These are phyloP conservation scores for Lachancea kluyveri DNA, from an alignment of 805 yeast species.

Conservation along the genomic window DNA sequence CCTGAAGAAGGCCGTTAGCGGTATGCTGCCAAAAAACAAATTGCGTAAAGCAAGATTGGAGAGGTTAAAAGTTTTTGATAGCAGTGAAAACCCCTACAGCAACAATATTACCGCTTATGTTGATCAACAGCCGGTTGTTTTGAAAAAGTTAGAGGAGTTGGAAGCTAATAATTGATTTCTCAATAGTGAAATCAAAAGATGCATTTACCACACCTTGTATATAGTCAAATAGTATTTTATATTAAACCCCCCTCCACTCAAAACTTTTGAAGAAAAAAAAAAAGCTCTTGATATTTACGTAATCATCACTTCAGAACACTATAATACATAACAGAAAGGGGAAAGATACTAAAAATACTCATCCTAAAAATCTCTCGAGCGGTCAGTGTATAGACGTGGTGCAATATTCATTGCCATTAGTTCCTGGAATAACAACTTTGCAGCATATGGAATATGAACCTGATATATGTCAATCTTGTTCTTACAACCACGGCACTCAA, in stretches of 20 bases:
- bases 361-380: conserved; percentile 40
- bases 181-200: conserved; percentile 1
- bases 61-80: conserved; percentile 83
- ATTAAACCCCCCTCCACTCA: no score
- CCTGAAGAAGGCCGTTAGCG: conserved; percentile 80
- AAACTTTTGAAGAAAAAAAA: no score
- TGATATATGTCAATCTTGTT: conserved; percentile 97
- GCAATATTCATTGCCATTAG: conserved; percentile 99
- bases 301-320: no score
- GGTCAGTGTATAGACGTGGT: conserved; percentile 94
- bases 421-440: conserved; percentile 96
- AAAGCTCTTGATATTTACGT: no score
- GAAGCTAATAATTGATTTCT: conserved; percentile 11
- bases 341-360: no score
- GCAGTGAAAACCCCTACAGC: conserved; percentile 80
- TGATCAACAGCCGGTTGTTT: conserved; percentile 58
- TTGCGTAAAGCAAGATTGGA: conserved; percentile 72
- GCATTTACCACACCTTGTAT: neutral
- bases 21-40: conserved; percentile 93
- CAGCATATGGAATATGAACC: conserved; percentile 97
- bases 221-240: no score
- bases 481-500: conserved; percentile 97
- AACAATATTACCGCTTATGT: conserved; percentile 81
- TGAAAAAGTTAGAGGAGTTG: conserved; percentile 32
- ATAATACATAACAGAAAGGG: no score